Base-by-base conservation (phyloP, 2,329 filamentous ascomycete genomes). In the Fusarium udum region DNA sequence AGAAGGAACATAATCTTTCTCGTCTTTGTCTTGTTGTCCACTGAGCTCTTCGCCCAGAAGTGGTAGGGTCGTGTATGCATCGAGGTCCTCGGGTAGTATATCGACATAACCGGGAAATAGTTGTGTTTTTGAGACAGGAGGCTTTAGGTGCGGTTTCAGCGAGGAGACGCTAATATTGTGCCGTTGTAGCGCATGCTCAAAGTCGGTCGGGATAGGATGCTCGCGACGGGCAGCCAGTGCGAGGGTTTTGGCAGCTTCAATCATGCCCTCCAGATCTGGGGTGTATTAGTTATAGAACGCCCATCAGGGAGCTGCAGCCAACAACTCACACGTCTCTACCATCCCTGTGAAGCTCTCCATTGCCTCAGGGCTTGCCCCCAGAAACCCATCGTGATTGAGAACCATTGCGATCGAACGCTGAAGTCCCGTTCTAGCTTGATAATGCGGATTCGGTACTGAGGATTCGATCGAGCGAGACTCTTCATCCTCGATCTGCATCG, bases 381-480 rank as follows among this genome's bases (percentile, higher is more conserved):
- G 83, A 73, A 91, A 92, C 34, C 90, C 90, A 42, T 91, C 86
- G 68, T 90, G 86, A 46, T 87, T 81, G 34, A 92, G 79, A 7
- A 85, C 85, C 63, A 91, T 78, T 1, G 85, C 86, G 63, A 92
- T 87, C 16, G 88, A 87, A 57, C 89, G 86, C 51, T 86, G 84
- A 32, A 92, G 81, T 4, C 86, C 78, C 24, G 67, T 64, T 62
- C 82, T 77, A 12, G 80, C 81, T 66, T 81, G 78, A 36, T 77
- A 77, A 61, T 81, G 81, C 37, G 78, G 75, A 8, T 81, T 82
- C 20, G 79, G 78, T 7, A 73, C 63, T 57, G 68, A 64, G 16
- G 76, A 78, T 55, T 75, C 68, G 40, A 70, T 49, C 6, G 75
- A 74, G 18, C n/a, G 49, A 31, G 61, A 37, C 14, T 67, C 76